Evolutionary conservation across 768 basidiomycete genomes (phyloP), one percentile per base, ranked within the genome.

Genomic region (Sarcomyxa edulis): DNA sequence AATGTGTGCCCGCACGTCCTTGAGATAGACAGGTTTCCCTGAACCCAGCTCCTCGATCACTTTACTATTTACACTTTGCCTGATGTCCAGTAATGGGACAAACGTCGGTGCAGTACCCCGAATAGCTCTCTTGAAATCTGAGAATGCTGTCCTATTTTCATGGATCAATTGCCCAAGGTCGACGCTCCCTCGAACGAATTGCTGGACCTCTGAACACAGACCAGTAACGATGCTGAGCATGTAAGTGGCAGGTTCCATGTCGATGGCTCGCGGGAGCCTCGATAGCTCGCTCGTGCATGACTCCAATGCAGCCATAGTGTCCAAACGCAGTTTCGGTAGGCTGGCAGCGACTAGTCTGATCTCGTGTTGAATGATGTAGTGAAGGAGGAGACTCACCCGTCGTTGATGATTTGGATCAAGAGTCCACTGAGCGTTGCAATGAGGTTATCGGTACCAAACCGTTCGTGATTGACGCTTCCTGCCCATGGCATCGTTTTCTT

Each of bases 381-480:
- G n/a, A 22, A 3, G 7, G 19, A 24, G 12, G 14, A 27, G 20
- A 30, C 49, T 10, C 39, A 61, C 59, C 45, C 46, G 15, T 54
- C 45, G 29, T 52, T 49, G 29, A 72, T 71, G 28, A 65, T 55
- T 12, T 54, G 42, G 7, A 63, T 55, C 6, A 72, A 53, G 7
- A 64, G 50, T 2, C 47, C 50, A 39, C 65, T 66, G 2, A 72
- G 45, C 18, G 53, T 59, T 1, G 46, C 35, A 12, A 65, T 54
- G 11, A 71, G 48, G 32, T 64, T 56, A 0, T 43, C 40, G 3
- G 58, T 67, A 1, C 70, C 70, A 16, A 71, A 64, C 1, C 64
- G 55, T 11, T 48, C 19, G 23, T 45, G 46, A 7, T 49, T 35
- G 0, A 37, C 6, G 3, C 60, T 59, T 5, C 31, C 43, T 1